Evolutionary conservation across 2,329 filamentous ascomycete species (phyloP), one percentile per base, ranked within the genome.

Genomic region (Neoascochyta sp.): DNA sequence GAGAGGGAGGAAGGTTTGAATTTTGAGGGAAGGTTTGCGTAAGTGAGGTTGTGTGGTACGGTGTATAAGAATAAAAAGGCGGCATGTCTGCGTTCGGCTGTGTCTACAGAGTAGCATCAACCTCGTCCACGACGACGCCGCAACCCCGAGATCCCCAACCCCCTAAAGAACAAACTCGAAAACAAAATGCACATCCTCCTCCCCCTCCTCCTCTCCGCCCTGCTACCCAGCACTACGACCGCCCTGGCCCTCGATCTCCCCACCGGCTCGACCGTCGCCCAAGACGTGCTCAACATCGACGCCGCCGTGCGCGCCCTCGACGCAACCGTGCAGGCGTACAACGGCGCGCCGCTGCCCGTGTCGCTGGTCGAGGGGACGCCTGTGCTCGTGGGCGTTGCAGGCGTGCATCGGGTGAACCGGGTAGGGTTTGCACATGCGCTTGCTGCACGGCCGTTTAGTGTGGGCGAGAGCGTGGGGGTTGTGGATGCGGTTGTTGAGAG

Each of bases 391-490:
- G 43, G 41, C 19, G 37, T 47, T n/a, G 43, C 41, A 3, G 30
- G 47, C 7, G 43, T 49, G 15, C 43, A 49, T n/a, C 4, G 7
- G 4, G 45, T 44, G 10, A 49, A 49, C 22, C 38, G 45, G 7
- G 36, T 37, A 4, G 45, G 43, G 1, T 45, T 39, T 19, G 11
- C 26, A 4, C 43, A 45, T 21, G 45, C 43, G 7, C 23, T 41
- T 8, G 19, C 35, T 4, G 34, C 43, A 5, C 13, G 17, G 10
- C 39, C 36, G 1, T 49, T 43, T 13, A 32, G 20, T 10, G 30
- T 41, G 2, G 7, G 25, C 4, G 41, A 43, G 8, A 38, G 27
- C 9, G 9, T 22, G 4, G 24, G 40, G 2, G 27, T 45, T 1
- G 33, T 49, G 6, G 29, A 34, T 9, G 27, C 41, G 0, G 43